These are phyloP conservation scores for Exidia glandulosa DNA, from an alignment of 768 basidiomycete genomes.

Conservation along the genomic window DNA sequence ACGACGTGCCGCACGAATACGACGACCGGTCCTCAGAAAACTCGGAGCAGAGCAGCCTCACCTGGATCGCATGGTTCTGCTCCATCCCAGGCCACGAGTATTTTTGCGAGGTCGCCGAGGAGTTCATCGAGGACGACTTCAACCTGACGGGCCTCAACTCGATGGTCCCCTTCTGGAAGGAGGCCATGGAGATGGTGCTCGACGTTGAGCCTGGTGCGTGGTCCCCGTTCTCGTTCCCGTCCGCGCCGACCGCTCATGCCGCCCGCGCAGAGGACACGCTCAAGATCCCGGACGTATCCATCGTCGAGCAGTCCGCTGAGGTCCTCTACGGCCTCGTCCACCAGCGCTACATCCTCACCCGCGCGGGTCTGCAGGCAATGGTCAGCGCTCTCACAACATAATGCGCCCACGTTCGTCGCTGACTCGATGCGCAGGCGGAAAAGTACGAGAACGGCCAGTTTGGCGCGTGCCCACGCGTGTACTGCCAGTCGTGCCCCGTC, in stretches of 20 bases:
- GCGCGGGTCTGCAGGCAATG: slow-evolving; percentile 90
- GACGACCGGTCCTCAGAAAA: not conserved
- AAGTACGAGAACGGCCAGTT: slow-evolving; percentile 91
- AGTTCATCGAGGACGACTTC: slow-evolving; percentile 99
- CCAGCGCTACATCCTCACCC: slow-evolving; percentile 93
- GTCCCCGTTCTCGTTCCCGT: not conserved
- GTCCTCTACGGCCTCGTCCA: slow-evolving; percentile 96
- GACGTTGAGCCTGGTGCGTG: slow-evolving; percentile 94
- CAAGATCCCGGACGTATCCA: slow-evolving; percentile 97
- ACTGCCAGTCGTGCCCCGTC: slow-evolving; percentile 79
- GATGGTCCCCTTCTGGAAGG: slow-evolving; percentile 99
- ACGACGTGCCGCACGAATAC: not conserved
- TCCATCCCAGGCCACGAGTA: slow-evolving; percentile 93
- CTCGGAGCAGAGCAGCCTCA: slow-evolving; percentile 29
- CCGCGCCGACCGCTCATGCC: slow-evolving; percentile 28
- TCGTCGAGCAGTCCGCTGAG: slow-evolving; percentile 95
- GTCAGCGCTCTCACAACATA: slow-evolving; percentile 35
- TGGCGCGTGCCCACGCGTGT: slow-evolving; percentile 91
- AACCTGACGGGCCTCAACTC: slow-evolving; percentile 92
- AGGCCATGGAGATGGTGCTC: slow-evolving; percentile 99
- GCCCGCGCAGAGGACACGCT: slow-evolving; percentile 61
- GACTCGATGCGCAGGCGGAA: slow-evolving; percentile 52
- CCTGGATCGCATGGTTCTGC: slow-evolving; percentile 96
- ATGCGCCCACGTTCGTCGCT: not conserved
- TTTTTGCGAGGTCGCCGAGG: slow-evolving; percentile 95